Conservation (phyloP, 108 stramenopile species). For the Mediolabrus comicus region DNA sequence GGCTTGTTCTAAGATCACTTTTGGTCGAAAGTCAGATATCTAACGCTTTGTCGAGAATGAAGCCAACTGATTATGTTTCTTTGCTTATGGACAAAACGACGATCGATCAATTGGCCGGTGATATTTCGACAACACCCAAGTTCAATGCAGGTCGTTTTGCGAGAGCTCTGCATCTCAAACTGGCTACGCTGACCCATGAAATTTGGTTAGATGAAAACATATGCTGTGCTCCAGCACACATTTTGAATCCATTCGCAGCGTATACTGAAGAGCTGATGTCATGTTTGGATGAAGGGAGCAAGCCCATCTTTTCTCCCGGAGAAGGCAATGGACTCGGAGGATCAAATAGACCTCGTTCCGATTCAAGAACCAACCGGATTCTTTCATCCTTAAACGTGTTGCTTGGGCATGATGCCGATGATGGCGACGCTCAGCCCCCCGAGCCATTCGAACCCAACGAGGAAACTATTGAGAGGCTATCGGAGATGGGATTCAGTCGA, state of each 20-base stretch:
- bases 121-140: not conserved
- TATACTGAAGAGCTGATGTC: slow-evolving; percentile 60
- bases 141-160: slow-evolving; percentile 40
- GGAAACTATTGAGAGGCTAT: slow-evolving; percentile 63
- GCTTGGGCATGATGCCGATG: slow-evolving; percentile 2
- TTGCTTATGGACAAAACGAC: slow-evolving; percentile 13
- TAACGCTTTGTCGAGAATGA: slow-evolving; percentile 58
- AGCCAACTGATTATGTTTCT: slow-evolving; percentile 37
- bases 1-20: slow-evolving; percentile 51
- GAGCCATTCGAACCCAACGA: slow-evolving; percentile 78
- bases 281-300: slow-evolving; percentile 63
- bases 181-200: slow-evolving; percentile 50
- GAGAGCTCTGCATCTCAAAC: slow-evolving; percentile 46
- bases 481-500: slow-evolving; percentile 90
- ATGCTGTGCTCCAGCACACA: slow-evolving; percentile 52
- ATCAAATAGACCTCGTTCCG: not conserved
- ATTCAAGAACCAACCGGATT: slow-evolving; percentile 11
- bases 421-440: slow-evolving; percentile 19
- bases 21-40: slow-evolving; percentile 50
- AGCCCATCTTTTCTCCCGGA: slow-evolving; percentile 12
- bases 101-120: not conserved
- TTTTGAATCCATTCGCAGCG: slow-evolving; percentile 58
- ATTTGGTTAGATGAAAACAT: slow-evolving; percentile 63
- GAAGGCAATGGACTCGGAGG: not conserved
- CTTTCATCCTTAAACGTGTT: slow-evolving; percentile 21